These are phyloP conservation scores for Suzukiozyma palmioleophila DNA, from an alignment of 1,139 yeast genomes.

Conservation along the genomic window DNA sequence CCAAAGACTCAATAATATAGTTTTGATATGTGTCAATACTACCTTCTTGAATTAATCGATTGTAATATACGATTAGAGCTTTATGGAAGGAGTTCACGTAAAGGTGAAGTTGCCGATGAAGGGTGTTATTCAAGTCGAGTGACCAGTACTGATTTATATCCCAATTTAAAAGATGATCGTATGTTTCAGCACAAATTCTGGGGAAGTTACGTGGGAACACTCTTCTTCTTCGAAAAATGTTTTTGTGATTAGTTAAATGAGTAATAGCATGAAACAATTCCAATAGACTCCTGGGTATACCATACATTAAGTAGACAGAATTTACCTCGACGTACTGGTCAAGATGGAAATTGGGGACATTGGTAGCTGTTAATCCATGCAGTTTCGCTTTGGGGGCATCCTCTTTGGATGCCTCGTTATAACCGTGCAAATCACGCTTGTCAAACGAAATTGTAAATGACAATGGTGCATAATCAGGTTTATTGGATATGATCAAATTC, in stretches of 20 bases:
- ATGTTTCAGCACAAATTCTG: slow-evolving; percentile 49
- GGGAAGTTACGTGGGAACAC: slow-evolving; percentile 55
- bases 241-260: slow-evolving; percentile 49
- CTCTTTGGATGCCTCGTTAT: slow-evolving; percentile 7
- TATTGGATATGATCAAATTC: slow-evolving; percentile 13
- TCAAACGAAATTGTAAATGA: slow-evolving; percentile 23
- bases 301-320: slow-evolving; percentile 40
- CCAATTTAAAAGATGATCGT: slow-evolving; percentile 47
- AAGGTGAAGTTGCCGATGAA: slow-evolving; percentile 38
- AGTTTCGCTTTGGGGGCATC: slow-evolving; percentile 4
- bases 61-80: slow-evolving; percentile 41
- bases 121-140: slow-evolving; percentile 17
- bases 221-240: slow-evolving; percentile 39
- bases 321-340: slow-evolving; percentile 11
- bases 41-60: slow-evolving; percentile 38
- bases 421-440: slow-evolving; percentile 11
- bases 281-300: slow-evolving; percentile 44
- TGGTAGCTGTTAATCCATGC: slow-evolving; percentile 2
- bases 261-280: slow-evolving; percentile 43
- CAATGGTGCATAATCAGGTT: slow-evolving; percentile 15
- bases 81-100: slow-evolving; percentile 39
- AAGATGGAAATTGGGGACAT: slow-evolving; percentile 6
- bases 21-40: slow-evolving; percentile 26
- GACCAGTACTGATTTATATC: slow-evolving; percentile 29
- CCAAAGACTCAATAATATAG: slow-evolving; percentile 26